Evolutionary conservation across 768 basidiomycete genomes (phyloP).

Genomic region (Rhodotorula toruloides): DNA sequence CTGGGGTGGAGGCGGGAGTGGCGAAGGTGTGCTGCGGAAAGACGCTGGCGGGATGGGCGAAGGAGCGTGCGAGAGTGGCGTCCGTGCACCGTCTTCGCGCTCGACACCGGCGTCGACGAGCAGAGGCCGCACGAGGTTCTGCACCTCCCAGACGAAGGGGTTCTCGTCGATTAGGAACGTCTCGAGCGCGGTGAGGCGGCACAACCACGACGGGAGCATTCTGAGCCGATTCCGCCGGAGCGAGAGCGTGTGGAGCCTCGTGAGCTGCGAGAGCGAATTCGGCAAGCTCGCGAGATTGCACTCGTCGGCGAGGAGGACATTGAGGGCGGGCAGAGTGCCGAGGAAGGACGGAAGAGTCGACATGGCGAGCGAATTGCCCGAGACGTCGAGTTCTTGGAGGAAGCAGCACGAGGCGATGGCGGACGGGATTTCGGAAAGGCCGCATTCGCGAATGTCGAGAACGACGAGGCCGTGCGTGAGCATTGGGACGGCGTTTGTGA

Average conservation of each 20-base stretch:
- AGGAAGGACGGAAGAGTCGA: constrained; percentile 88
- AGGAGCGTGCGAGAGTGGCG: background rate
- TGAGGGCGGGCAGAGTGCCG: constrained; percentile 65
- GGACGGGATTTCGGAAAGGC: constrained; percentile 58
- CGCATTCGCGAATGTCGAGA: constrained; percentile 71
- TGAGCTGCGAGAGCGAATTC: constrained; percentile 64
- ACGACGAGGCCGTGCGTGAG: constrained; percentile 76
- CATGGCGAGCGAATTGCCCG: constrained; percentile 67
- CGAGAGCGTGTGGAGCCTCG: constrained; percentile 80
- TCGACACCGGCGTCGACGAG: constrained; percentile 56
- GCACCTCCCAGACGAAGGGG: constrained; percentile 91
- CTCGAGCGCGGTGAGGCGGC: constrained; percentile 71
- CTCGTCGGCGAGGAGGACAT: constrained; percentile 86
- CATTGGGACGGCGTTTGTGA: constrained; percentile 64
- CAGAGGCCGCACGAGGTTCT: constrained; percentile 77
- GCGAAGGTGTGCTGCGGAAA: background rate
- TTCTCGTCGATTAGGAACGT: constrained; percentile 89
- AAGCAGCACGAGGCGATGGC: constrained; percentile 70
- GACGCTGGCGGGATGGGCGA: background rate
- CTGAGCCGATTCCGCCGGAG: constrained; percentile 81
- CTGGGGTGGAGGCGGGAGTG: constrained; percentile 1
- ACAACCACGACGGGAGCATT: constrained; percentile 89
- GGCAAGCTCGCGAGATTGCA: constrained; percentile 76
- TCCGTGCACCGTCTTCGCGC: too few relatives aligned
- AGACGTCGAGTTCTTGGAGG: constrained; percentile 90